A percentile compares a stretch with the other conserved stretches of the same genome.
Conservation (phyloP, 805 yeast species). For the Zygotorulaspora chibaensis region DNA sequence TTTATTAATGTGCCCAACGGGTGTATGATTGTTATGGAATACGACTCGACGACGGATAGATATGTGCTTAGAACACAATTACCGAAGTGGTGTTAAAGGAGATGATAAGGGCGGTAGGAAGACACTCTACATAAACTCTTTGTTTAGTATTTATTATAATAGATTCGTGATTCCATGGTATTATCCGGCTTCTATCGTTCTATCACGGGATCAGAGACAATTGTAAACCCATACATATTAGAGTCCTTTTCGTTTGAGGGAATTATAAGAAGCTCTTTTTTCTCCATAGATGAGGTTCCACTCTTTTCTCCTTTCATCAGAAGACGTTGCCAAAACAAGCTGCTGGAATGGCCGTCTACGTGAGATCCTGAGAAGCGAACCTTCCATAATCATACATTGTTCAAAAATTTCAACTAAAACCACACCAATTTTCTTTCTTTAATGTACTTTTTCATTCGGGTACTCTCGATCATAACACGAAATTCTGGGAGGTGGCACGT, state of each 20-base stretch:
- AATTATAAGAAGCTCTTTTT: background rate
- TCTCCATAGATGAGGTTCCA: slow-evolving; percentile 3
- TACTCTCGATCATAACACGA: no score
- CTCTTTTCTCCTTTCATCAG: slow-evolving; percentile 3
- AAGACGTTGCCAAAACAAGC: background rate
- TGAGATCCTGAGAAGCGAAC: no score
- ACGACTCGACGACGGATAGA: slow-evolving; percentile 43
- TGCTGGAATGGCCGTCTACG: no score
- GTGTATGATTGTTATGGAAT: slow-evolving; percentile 73
- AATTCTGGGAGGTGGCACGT: no score
- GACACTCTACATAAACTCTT: background rate
- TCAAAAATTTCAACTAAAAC: background rate
- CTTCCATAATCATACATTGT: background rate
- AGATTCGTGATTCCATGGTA: background rate
- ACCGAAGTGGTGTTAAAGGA: slow-evolving; percentile 66
- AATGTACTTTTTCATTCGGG: background rate
- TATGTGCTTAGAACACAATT: slow-evolving; percentile 59
- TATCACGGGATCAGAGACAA: background rate
- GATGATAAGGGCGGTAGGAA: slow-evolving; percentile 11
- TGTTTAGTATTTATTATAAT: background rate
- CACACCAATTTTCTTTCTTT: background rate
- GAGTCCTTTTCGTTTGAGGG: background rate
- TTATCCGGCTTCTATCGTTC: background rate
- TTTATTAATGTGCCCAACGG: slow-evolving; percentile 83
- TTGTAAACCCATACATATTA: background rate